phyloP scores from a whole-genome alignment of 352 stramenopile genomes.

The Blastocystis hominis region DNA sequence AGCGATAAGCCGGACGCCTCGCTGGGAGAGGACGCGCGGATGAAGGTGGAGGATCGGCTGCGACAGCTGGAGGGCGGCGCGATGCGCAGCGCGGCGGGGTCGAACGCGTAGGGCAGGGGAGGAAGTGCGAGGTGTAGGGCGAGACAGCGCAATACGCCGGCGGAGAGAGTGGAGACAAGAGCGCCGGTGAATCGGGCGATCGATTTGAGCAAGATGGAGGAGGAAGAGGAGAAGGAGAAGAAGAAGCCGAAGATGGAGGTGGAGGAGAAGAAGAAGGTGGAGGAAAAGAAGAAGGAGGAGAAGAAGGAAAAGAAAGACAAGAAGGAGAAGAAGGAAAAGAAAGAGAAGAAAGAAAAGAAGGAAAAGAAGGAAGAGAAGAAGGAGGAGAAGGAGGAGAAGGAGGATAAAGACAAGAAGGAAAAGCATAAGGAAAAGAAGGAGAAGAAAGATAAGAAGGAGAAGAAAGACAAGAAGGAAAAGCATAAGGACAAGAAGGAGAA shows the following conservation, averaged over 20 bases:
- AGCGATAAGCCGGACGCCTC: constrained; percentile 85
- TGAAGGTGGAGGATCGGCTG: constrained; percentile 93
- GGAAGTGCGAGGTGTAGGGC: constrained; percentile 71
- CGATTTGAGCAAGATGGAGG: constrained; percentile 80
- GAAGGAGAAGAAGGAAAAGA: constrained; percentile 55
- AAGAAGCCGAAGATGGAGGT: constrained; percentile 93
- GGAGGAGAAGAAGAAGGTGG: constrained; percentile 65
- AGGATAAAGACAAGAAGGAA: constrained; percentile 66
- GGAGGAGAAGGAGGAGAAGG: constrained; percentile 64
- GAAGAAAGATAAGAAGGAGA: constrained; percentile 64
- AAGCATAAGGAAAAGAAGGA: constrained; percentile 69
- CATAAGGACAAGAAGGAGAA: constrained; percentile 75
- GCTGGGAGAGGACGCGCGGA: constrained; percentile 88
- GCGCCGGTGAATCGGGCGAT: constrained; percentile 82
- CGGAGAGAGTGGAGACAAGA: constrained; percentile 65
- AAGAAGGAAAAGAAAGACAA: constrained; percentile 67
- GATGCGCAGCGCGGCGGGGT: constrained; percentile 69
- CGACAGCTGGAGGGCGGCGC: constrained; percentile 88
- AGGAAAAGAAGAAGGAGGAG: constrained; percentile 76
- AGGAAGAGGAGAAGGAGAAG: constrained; percentile 83
- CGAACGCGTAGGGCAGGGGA: constrained; percentile 67
- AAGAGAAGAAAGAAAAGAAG: constrained; percentile 62
- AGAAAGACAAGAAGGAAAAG: constrained; percentile 70
- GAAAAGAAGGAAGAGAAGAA: constrained; percentile 62
- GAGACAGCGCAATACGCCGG: constrained; percentile 65